Conservation (phyloP, 1,139 yeast genomes). For the Saccharomyces pastorianus region DNA sequence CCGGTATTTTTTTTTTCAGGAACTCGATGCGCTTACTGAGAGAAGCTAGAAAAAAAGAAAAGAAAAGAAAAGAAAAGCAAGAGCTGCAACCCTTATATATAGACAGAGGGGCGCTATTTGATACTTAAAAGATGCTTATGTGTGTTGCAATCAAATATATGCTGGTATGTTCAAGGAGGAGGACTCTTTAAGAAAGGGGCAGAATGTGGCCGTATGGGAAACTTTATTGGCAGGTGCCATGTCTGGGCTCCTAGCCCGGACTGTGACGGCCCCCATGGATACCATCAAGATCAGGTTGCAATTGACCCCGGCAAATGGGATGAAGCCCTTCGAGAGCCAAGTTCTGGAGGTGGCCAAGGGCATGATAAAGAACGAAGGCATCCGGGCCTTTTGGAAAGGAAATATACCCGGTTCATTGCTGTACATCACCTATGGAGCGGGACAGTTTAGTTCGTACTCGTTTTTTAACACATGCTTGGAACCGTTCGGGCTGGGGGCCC, state of each 20-base stretch:
- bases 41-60: conserved; percentile 1
- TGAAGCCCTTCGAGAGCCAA: conserved; percentile 28
- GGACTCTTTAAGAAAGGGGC: conserved; percentile 49
- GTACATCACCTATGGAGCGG: conserved; percentile 78
- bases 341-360: conserved; percentile 33
- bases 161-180: conserved; percentile 14
- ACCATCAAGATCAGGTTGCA: conserved; percentile 82
- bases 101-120: not conserved
- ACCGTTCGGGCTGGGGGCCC: conserved; percentile 26
- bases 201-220: conserved; percentile 38
- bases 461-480: conserved; percentile 39
- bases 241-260: conserved; percentile 64
- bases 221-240: conserved; percentile 59
- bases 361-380: conserved; percentile 46
- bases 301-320: conserved; percentile 34
- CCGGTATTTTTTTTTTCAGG: not conserved
- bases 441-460: conserved; percentile 72
- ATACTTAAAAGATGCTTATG: too few species aligned
- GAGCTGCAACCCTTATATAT: not conserved
- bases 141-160: not conserved
- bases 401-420: conserved; percentile 84
- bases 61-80: not conserved
- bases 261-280: conserved; percentile 82
- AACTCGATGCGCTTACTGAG: not conserved
- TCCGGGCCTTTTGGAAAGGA: conserved; percentile 80